These are phyloP conservation scores for Hyaloscypha finlandica DNA, from an alignment of 495 filamentous ascomycete genomes.

Conservation along the genomic window DNA sequence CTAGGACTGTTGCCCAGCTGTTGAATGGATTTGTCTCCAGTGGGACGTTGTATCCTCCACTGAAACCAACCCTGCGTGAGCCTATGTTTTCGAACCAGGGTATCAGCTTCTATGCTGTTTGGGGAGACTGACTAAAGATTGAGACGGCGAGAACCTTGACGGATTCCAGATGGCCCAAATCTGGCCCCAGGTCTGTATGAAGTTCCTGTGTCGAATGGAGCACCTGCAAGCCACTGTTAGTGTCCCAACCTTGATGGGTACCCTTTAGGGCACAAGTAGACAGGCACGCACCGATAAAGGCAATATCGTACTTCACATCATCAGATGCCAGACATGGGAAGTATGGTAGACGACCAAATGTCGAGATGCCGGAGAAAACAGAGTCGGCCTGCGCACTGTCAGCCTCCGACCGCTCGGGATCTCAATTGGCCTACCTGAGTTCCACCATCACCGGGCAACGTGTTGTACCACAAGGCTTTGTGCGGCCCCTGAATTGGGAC, in stretches of 20 bases:
- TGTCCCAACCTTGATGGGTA: conserved; percentile 21
- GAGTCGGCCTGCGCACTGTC: conserved; percentile 46
- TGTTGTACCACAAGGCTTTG: conserved; percentile 55
- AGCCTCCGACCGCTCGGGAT: background rate
- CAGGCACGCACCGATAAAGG: conserved; percentile 62
- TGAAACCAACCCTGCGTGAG: conserved; percentile 34
- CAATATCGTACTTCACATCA: conserved; percentile 71
- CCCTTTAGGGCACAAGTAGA: conserved; percentile 1
- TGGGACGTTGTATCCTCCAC: conserved; percentile 44
- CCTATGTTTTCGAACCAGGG: conserved; percentile 23
- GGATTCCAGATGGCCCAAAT: conserved; percentile 80
- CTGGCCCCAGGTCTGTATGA: conserved; percentile 81
- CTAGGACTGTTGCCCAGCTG: conserved; percentile 65
- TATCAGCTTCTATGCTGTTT: conserved; percentile 33
- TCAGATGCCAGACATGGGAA: conserved; percentile 75
- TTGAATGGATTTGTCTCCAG: conserved; percentile 63
- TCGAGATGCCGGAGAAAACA: conserved; percentile 60
- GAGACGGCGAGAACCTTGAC: conserved; percentile 65
- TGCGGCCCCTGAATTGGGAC: conserved; percentile 47
- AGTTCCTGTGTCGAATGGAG: conserved; percentile 63
- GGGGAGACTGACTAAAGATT: conserved; percentile 41
- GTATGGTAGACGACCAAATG: conserved; percentile 78
- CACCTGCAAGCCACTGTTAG: conserved; percentile 32
- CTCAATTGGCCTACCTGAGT: conserved; percentile 46
- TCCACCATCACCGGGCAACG: conserved; percentile 56